A percentile compares a stretch with the other conserved stretches of the same genome.
These are phyloP conservation scores for Clonostachys byssicola DNA, from an alignment of 2,329 filamentous ascomycete species.

Conservation along the genomic window DNA sequence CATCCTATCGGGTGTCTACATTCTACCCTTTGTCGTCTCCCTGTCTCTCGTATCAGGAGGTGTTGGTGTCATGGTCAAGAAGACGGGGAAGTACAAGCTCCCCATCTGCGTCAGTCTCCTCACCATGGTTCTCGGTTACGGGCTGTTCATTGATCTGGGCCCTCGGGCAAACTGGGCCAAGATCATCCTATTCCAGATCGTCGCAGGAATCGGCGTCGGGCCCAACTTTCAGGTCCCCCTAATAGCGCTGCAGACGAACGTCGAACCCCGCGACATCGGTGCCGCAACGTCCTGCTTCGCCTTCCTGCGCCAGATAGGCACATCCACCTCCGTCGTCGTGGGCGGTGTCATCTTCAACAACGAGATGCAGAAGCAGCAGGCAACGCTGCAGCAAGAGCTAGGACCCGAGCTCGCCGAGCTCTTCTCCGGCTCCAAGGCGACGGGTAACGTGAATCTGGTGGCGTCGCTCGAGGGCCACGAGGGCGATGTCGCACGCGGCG, in stretches of 20 bases:
- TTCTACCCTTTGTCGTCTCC: slow-evolving; percentile 66
- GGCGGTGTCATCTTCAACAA: slow-evolving; percentile 81
- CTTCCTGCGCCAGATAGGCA: slow-evolving; percentile 66
- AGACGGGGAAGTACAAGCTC: slow-evolving; percentile 62
- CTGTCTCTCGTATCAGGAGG: slow-evolving; percentile 59
- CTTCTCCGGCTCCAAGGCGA: slow-evolving; percentile 56
- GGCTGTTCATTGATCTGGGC: slow-evolving; percentile 59
- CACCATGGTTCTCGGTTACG: slow-evolving; percentile 61
- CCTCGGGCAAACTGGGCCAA: slow-evolving; percentile 48
- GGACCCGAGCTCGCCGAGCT: slow-evolving; percentile 41
- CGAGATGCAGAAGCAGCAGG: slow-evolving; percentile 55
- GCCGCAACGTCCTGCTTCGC: slow-evolving; percentile 63
- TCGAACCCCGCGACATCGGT: slow-evolving; percentile 61
- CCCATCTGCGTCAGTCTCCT: slow-evolving; percentile 55
- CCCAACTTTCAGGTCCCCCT: slow-evolving; percentile 68
- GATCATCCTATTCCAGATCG: slow-evolving; percentile 56
- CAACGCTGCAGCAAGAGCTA: slow-evolving; percentile 41
- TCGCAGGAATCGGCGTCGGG: slow-evolving; percentile 61
- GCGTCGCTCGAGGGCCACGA: slow-evolving; percentile 41
- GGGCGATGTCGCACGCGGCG: slow-evolving; percentile 32
- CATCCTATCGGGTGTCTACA: slow-evolving; percentile 69
- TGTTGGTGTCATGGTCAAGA: slow-evolving; percentile 53
- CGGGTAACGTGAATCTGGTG: slow-evolving; percentile 56
- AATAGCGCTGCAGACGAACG: slow-evolving; percentile 62
- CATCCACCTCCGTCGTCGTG: slow-evolving; percentile 64